These are phyloP conservation scores for Tylopilus felleus DNA, from an alignment of 768 basidiomycete species.

Conservation along the genomic window DNA sequence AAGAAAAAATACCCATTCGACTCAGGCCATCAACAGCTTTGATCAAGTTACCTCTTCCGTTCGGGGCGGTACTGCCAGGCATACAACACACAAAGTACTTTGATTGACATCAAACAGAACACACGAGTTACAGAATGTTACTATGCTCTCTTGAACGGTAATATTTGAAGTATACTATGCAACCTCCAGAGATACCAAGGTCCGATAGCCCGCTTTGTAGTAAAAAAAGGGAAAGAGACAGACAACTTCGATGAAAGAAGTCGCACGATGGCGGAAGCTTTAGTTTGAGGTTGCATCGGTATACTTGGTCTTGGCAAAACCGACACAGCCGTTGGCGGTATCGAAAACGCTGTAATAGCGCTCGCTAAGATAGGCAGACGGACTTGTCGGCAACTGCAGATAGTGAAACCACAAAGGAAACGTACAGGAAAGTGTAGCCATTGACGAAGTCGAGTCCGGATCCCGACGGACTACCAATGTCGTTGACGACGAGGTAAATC, in stretches of 20 bases:
- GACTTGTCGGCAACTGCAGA: neutral
- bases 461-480: slow-evolving; percentile 15
- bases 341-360: slow-evolving; percentile 39
- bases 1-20: too few species aligned
- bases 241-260: neutral
- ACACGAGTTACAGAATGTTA: too few species aligned
- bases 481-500: slow-evolving; percentile 31
- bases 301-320: slow-evolving; percentile 6
- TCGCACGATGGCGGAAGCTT: too few species aligned
- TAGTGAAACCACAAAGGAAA: neutral
- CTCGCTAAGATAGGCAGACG: slow-evolving; percentile 3
- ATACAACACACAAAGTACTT: too few species aligned
- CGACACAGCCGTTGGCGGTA: slow-evolving; percentile 3
- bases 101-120: too few species aligned
- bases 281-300: neutral
- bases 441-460: slow-evolving; percentile 24
- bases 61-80: too few species aligned
- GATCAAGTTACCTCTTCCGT: too few species aligned
- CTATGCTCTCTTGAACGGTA: too few species aligned
- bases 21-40: too few species aligned
- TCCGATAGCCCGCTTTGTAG: neutral
- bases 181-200: neutral
- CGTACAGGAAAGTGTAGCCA: slow-evolving; percentile 19
- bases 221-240: too few species aligned
- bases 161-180: too few species aligned